These are phyloP conservation scores for Sutorius australiensis DNA, from an alignment of 768 basidiomycete species.

Conservation along the genomic window DNA sequence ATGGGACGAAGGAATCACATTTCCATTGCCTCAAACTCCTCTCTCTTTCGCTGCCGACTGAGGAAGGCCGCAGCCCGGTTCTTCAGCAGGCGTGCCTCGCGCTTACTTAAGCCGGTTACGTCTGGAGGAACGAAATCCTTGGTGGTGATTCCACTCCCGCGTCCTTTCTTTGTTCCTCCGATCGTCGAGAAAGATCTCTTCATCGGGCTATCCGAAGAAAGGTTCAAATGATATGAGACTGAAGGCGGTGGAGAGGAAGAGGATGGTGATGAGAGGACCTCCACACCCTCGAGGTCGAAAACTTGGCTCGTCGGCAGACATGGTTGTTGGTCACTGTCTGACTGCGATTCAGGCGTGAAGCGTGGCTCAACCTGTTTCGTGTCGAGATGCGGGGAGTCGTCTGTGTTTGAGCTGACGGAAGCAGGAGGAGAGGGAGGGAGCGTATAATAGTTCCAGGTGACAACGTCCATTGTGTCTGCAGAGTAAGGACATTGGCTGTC, in stretches of 20 bases:
- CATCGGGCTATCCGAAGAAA: slow-evolving; percentile 33
- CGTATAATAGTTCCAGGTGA: slow-evolving; percentile 48
- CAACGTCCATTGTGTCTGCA: slow-evolving; percentile 32
- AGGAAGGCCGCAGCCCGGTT: slow-evolving; percentile 92
- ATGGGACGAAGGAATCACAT: slow-evolving; percentile 52
- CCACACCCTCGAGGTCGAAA: slow-evolving; percentile 49
- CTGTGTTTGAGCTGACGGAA: slow-evolving; percentile 42
- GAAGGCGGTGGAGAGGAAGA: slow-evolving; percentile 30
- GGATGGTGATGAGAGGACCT: slow-evolving; percentile 33
- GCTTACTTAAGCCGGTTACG: slow-evolving; percentile 82
- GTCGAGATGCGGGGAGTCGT: slow-evolving; percentile 45
- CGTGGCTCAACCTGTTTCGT: slow-evolving; percentile 51
- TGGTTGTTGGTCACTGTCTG: slow-evolving; percentile 45
- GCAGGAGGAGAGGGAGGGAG: slow-evolving; percentile 47
- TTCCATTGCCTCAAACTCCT: slow-evolving; percentile 91
- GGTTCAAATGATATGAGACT: slow-evolving; percentile 31
- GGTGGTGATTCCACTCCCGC: slow-evolving; percentile 49
- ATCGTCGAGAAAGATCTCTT: slow-evolving; percentile 46
- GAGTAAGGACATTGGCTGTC: slow-evolving; percentile 42
- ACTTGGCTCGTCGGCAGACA: slow-evolving; percentile 72
- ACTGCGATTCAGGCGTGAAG: slow-evolving; percentile 40
- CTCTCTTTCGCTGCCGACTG: slow-evolving; percentile 84
- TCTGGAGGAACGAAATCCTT: slow-evolving; percentile 89
- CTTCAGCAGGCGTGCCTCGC: slow-evolving; percentile 88
- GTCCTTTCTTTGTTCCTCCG: slow-evolving; percentile 42